Conservation (phyloP, 257 asterid species). For the Nicotiana knightiana region DNA sequence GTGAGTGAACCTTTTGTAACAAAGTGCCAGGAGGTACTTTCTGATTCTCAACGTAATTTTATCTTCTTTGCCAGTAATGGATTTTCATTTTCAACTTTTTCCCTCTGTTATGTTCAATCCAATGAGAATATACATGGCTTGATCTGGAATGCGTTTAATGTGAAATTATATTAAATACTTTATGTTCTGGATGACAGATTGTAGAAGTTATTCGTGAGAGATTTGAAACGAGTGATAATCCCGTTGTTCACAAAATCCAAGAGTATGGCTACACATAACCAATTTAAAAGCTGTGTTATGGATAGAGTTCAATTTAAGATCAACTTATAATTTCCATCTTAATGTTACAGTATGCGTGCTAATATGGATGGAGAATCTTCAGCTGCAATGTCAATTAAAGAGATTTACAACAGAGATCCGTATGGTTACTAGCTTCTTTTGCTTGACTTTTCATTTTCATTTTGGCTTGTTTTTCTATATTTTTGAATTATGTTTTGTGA, state of each 20-base stretch:
- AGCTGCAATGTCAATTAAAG: conserved; percentile 83
- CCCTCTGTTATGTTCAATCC: background rate
- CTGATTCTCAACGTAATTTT: background rate
- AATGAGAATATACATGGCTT: background rate
- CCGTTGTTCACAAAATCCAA: conserved; percentile 80
- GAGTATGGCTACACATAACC: conserved; percentile 38
- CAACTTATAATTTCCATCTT: conserved; percentile 14
- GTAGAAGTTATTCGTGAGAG: conserved; percentile 82
- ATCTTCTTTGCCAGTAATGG: background rate
- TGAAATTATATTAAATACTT: background rate
- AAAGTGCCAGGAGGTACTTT: conserved; percentile 75
- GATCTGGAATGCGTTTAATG: background rate
- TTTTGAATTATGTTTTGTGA: background rate
- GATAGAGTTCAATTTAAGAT: background rate
- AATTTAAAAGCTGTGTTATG: background rate
- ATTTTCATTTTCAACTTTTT: background rate
- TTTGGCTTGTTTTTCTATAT: background rate
- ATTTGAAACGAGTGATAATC: conserved; percentile 91
- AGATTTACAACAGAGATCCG: conserved; percentile 88
- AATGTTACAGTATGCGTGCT: conserved; percentile 57
- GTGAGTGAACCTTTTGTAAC: conserved; percentile 63
- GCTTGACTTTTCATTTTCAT: background rate
- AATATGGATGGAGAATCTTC: conserved; percentile 88
- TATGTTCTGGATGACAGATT: conserved; percentile 36
- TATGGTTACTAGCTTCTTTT: conserved; percentile 25